Evolutionary conservation across 768 basidiomycete species (phyloP).

Genomic region (Vararia minispora): DNA sequence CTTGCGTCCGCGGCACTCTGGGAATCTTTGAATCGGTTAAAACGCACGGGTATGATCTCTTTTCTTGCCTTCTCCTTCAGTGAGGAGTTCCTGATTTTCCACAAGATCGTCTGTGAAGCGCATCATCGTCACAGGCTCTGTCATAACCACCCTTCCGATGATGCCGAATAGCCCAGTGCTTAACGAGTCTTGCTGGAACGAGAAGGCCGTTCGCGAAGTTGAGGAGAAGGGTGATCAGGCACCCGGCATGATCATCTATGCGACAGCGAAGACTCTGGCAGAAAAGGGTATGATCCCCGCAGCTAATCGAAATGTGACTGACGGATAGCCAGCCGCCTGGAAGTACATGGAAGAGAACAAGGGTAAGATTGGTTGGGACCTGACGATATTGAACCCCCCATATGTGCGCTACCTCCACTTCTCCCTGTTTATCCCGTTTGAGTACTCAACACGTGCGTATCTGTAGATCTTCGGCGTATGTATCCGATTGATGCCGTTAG

Average conservation of each 20-base stretch:
- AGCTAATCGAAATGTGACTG: slow-evolving; percentile 5
- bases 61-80: background rate
- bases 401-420: too few species aligned
- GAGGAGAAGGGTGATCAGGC: slow-evolving; percentile 37
- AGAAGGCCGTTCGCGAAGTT: slow-evolving; percentile 28
- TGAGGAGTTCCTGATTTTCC: too few species aligned
- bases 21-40: slow-evolving; percentile 1
- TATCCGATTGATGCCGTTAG: too few species aligned
- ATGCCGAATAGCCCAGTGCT: slow-evolving; percentile 17
- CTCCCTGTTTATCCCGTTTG: too few species aligned
- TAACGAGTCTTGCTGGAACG: slow-evolving; percentile 51
- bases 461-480: too few species aligned
- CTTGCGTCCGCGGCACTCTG: background rate
- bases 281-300: slow-evolving; percentile 36
- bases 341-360: slow-evolving; percentile 19
- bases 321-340: slow-evolving; percentile 21
- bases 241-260: slow-evolving; percentile 31
- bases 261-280: slow-evolving; percentile 54
- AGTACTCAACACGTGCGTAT: too few species aligned
- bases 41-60: slow-evolving; percentile 10
- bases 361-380: slow-evolving; percentile 19
- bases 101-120: slow-evolving; percentile 41
- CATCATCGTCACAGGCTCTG: slow-evolving; percentile 58
- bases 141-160: slow-evolving; percentile 30
- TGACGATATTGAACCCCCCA: slow-evolving; percentile 26